phyloP scores from a whole-genome alignment of 768 basidiomycete species.

The Suillus alpinus region DNA sequence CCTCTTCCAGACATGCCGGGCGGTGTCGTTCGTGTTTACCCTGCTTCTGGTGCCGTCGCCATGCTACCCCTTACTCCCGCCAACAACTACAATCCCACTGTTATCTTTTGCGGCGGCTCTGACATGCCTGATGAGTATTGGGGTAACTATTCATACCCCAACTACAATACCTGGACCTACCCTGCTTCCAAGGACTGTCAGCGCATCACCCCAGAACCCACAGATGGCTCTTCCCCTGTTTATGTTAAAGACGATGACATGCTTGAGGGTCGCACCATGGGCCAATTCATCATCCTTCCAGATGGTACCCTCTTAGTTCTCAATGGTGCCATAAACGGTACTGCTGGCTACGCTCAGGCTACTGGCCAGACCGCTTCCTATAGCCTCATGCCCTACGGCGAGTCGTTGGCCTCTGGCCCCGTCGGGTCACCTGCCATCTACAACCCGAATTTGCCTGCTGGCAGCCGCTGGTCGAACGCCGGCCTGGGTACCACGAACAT shows the following conservation, averaged over 20 bases:
- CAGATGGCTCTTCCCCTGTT: conserved; percentile 54
- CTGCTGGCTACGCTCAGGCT: conserved; percentile 76
- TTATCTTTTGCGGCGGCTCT: conserved; percentile 90
- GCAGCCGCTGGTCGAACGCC: conserved; percentile 70
- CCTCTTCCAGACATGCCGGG: conserved; percentile 71
- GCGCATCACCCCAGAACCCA: conserved; percentile 82
- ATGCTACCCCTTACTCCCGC: conserved; percentile 90
- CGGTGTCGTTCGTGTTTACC: conserved; percentile 78
- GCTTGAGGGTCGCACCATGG: conserved; percentile 81
- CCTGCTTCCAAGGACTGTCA: conserved; percentile 75
- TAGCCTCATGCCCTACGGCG: conserved; percentile 61
- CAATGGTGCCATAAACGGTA: conserved; percentile 84
- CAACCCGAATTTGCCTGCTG: conserved; percentile 68
- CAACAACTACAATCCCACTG: conserved; percentile 82
- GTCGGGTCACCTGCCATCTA: conserved; percentile 80
- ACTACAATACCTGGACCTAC: conserved; percentile 69
- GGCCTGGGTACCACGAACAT: conserved; percentile 62
- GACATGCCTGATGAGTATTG: conserved; percentile 70
- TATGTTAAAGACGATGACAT: conserved; percentile 77
- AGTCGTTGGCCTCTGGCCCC: conserved; percentile 79
- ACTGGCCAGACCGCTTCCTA: conserved; percentile 43
- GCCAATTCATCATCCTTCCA: conserved; percentile 83
- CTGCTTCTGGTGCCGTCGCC: conserved; percentile 82
- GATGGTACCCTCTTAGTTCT: conserved; percentile 75
- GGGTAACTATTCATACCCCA: conserved; percentile 75